Conservation (phyloP, 257 asterid genomes). For the Thymus mandschuricus region DNA sequence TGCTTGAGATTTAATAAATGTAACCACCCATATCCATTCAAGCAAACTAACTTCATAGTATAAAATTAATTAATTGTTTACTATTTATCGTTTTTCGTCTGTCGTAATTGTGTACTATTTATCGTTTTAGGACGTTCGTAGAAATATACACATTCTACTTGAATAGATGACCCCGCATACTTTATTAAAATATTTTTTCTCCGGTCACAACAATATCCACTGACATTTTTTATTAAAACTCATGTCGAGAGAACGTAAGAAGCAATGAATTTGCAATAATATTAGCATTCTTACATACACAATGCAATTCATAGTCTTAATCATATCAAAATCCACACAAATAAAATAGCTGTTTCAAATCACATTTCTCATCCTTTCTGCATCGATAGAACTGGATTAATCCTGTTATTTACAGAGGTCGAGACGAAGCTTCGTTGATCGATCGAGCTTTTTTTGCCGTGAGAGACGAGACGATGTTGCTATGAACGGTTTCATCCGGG, state of each 20-base stretch:
- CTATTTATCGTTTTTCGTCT: no score
- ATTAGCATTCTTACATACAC: constrained; percentile 21
- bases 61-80: no score
- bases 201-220: not conserved
- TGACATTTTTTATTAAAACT: not conserved
- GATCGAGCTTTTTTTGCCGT: not conserved
- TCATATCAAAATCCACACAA: constrained; percentile 2
- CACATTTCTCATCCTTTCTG: constrained; percentile 5
- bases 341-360: not conserved
- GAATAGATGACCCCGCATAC: no score
- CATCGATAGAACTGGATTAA: constrained; percentile 8
- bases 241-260: no score
- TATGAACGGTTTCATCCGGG: not conserved
- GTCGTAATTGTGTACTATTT: no score
- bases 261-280: constrained; percentile 13
- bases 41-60: not conserved
- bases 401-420: constrained; percentile 9
- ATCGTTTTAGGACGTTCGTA: no score
- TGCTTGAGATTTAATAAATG: not conserved
- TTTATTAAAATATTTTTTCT: no score
- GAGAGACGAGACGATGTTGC: not conserved
- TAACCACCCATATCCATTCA: not conserved
- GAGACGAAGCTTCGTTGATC: not conserved
- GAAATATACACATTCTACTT: no score
- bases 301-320: constrained; percentile 25